Evolutionary conservation across 371 early-diverging fungal species (phyloP), one percentile per base, ranked within the genome.

Genomic region (Mortierella sp.): DNA sequence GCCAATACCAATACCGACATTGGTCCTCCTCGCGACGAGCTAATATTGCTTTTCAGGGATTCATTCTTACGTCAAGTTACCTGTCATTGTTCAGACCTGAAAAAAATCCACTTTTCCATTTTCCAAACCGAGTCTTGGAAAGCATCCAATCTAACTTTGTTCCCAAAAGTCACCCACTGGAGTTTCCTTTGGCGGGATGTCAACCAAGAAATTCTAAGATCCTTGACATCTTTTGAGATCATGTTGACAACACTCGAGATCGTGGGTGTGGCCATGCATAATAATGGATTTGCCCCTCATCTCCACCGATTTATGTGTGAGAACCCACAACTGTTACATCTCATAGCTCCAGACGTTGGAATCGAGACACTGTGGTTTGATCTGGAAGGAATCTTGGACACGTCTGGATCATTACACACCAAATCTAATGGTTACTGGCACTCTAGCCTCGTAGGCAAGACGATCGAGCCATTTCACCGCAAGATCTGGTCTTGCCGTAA

Each of bases 401-500:
- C 61, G 30, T 26, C n/a, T 10, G 39, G 39, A 60, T 35, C 8
- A n/a, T 28, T 9, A 20, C 58, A 57, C 24, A 24, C 30, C 24
- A 57, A 32, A 32, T 30, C 1, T 9, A 40, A 40, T 40, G 14
- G 14, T 9, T 6, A 9, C 1, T 40, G 43, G 43, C 5, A 40
- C 30, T 2, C 58, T 32, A 2, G 3, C 5, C 3, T 57, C 30
- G 28, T 57, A 16, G 58, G 58, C 2, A 57, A 32, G 30, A 3
- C 24, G 30, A 60, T 60, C n/a, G 61, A 60, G 5, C 63, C 45
- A 26, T 45, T 22, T 11, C 26, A 63, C 10, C 63, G 47, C 49
- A 63, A 49, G 49, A 45, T 63, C 18, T 63, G 63, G 63, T 45
- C 63, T n/a, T 63, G 63, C 26, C 63, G 63, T 18, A 47, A 30